Evolutionary conservation across 768 basidiomycete genomes (phyloP).

Genomic region (Gymnopilus junonius): DNA sequence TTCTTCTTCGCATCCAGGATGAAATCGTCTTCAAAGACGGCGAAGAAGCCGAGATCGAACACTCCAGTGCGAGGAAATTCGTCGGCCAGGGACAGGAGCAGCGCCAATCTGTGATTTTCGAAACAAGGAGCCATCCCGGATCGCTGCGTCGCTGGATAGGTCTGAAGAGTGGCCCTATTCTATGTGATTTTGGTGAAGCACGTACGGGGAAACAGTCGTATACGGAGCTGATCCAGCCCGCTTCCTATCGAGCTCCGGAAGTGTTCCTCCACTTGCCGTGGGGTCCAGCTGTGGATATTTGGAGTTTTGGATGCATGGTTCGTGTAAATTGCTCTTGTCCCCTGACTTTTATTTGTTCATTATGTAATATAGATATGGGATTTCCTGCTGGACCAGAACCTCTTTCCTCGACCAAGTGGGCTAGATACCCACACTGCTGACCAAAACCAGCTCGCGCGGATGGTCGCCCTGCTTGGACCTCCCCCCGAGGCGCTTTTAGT

Average conservation of each 20-base stretch:
- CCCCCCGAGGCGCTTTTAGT: not conserved
- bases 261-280: slow-evolving; percentile 30
- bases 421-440: not conserved
- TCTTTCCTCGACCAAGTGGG: not conserved
- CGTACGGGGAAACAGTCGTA: slow-evolving; percentile 14
- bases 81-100: too few relatives aligned
- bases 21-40: slow-evolving; percentile 9
- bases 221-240: slow-evolving; percentile 25
- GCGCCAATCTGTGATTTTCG: slow-evolving; percentile 18
- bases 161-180: slow-evolving; percentile 18
- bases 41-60: slow-evolving; percentile 17
- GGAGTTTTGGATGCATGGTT: slow-evolving; percentile 32
- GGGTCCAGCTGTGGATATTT: slow-evolving; percentile 31
- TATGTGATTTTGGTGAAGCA: too few relatives aligned
- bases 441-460: not conserved
- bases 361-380: not conserved
- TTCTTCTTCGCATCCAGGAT: slow-evolving; percentile 19
- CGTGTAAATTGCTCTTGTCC: slow-evolving; percentile 10
- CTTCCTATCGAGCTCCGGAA: slow-evolving; percentile 31
- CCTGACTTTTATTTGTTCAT: not conserved
- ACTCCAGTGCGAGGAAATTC: slow-evolving; percentile 19
- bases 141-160: slow-evolving; percentile 29
- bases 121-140: slow-evolving; percentile 7
- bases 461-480: too few relatives aligned
- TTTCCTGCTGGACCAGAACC: not conserved